Base-by-base conservation (phyloP, 768 basidiomycete species). In the Rickenella mellea region DNA sequence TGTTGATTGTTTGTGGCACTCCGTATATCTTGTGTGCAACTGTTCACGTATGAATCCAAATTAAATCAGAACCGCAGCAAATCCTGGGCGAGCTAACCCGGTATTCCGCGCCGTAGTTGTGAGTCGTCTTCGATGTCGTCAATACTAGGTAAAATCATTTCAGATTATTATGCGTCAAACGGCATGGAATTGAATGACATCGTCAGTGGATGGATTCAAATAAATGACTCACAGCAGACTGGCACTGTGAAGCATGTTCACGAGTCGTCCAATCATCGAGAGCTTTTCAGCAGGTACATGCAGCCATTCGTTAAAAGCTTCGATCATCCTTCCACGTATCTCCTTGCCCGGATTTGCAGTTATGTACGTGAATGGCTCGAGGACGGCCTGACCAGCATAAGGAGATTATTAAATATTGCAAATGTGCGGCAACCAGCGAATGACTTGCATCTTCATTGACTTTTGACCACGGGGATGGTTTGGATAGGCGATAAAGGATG, bases 21-120 rank as follows among this genome's bases (percentile, higher is more conserved):
- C 71, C 71, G 44, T 69, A 74, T 42, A 74, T 69, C 49, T 67
- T 65, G 55, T 74, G 71, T 0, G 71, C 67, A 2, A 73, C 71
- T 53, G 50, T 36, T 15, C 9, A 5, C 19, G 8, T 3, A n/a
- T n/a, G n/a, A n/a, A n/a, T n/a, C n/a, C n/a, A n/a, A n/a, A n/a
- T n/a, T n/a, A n/a, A 5, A 19, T 10, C 9, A 12, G 11, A 6
- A 19, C 17, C 29, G 32, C 6, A 35, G 17, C 14, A n/a, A 20
- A 10, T 12, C 11, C 14, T 27, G 43, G n/a, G 12, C 24, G 24
- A n/a, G 22, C 21, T 30, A 53, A 60, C 60, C 62, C 7, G 70
- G 70, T 21, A 62, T 54, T 9, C 71, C 71, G 41, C 71, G 48
- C 4, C 68, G 52, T 14, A 69, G 55, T 37, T 65, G 60, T 3